phyloP scores from a whole-genome alignment of 495 filamentous ascomycete genomes.

The Chaetomidium leptoderma region DNA sequence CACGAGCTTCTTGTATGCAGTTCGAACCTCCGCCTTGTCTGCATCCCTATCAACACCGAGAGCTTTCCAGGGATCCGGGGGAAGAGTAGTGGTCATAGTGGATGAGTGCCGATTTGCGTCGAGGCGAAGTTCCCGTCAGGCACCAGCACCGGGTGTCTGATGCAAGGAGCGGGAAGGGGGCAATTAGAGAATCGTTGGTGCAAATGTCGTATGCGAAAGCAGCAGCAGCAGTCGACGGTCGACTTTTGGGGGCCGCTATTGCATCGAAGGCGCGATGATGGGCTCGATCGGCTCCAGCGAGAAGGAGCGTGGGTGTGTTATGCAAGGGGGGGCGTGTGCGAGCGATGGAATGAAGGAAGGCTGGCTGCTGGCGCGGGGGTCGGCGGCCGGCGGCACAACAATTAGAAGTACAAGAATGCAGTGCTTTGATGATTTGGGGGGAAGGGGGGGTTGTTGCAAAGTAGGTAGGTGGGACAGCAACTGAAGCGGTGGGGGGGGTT shows the following conservation, averaged over 20 bases:
- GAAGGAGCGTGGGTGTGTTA: slow-evolving; percentile 19
- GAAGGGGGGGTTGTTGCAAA: slow-evolving; percentile 3
- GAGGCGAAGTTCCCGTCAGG: slow-evolving; percentile 9
- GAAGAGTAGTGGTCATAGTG: slow-evolving; percentile 60
- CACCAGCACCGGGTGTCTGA: slow-evolving; percentile 12
- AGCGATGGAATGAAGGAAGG: slow-evolving; percentile 20
- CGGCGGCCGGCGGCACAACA: slow-evolving; percentile 14
- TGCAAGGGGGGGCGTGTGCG: slow-evolving; percentile 29
- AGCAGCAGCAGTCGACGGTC: slow-evolving; percentile 30
- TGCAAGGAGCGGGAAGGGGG: neutral
- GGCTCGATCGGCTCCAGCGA: slow-evolving; percentile 7
- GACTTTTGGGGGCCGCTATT: slow-evolving; percentile 32
- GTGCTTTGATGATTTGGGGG: slow-evolving; percentile 12
- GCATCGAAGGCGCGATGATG: slow-evolving; percentile 30
- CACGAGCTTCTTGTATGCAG: slow-evolving; percentile 84
- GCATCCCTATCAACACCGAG: slow-evolving; percentile 76
- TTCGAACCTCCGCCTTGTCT: slow-evolving; percentile 66
- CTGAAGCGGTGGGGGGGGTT: slow-evolving; percentile 6
- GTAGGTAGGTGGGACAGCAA: slow-evolving; percentile 13
- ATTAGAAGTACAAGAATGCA: slow-evolving; percentile 12
- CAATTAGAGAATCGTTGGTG: slow-evolving; percentile 11
- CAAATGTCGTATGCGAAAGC: slow-evolving; percentile 21
- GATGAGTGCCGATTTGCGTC: slow-evolving; percentile 10
- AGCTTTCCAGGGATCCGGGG: slow-evolving; percentile 76
- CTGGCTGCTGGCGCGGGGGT: slow-evolving; percentile 7